A percentile compares a stretch with the other conserved stretches of the same genome.
These are phyloP conservation scores for Tylopilus sp. DNA, from an alignment of 1,284 basidiomycete genomes.

Conservation along the genomic window DNA sequence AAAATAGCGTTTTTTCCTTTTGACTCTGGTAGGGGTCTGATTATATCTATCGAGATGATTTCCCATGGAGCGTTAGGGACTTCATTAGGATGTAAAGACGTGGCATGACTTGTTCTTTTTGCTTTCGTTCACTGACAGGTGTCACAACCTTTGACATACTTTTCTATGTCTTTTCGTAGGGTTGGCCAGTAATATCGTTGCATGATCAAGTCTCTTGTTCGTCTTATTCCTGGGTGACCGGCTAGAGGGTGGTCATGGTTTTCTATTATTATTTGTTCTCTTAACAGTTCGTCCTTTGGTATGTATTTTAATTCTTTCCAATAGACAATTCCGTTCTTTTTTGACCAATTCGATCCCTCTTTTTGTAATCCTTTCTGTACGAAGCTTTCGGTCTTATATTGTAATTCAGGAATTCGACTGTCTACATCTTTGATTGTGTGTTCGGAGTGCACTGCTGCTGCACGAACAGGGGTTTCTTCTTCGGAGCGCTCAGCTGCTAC, in stretches of 20 bases:
- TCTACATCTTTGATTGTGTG: too few species aligned
- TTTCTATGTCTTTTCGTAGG: background rate
- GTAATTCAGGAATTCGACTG: too few species aligned
- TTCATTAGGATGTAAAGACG: background rate
- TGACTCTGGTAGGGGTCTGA: background rate
- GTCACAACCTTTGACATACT: background rate
- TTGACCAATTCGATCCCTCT: background rate
- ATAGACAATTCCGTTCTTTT: too few species aligned
- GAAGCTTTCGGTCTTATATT: too few species aligned
- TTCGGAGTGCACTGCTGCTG: too few species aligned
- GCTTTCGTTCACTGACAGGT: background rate
- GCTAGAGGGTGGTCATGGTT: background rate
- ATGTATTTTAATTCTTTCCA: background rate
- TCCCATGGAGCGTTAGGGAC: background rate
- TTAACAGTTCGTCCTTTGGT: background rate
- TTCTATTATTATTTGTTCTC: background rate
- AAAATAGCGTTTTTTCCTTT: background rate
- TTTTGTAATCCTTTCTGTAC: background rate
- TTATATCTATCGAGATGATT: background rate
- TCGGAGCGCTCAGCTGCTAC: too few species aligned
- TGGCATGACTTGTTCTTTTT: background rate
- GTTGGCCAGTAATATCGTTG: background rate
- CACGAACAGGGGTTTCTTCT: too few species aligned
- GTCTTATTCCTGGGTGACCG: conserved; percentile 43
- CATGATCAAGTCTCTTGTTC: background rate